Evolutionary conservation across 169 alveolate species (phyloP).

Genomic region (Neospora caninum): DNA sequence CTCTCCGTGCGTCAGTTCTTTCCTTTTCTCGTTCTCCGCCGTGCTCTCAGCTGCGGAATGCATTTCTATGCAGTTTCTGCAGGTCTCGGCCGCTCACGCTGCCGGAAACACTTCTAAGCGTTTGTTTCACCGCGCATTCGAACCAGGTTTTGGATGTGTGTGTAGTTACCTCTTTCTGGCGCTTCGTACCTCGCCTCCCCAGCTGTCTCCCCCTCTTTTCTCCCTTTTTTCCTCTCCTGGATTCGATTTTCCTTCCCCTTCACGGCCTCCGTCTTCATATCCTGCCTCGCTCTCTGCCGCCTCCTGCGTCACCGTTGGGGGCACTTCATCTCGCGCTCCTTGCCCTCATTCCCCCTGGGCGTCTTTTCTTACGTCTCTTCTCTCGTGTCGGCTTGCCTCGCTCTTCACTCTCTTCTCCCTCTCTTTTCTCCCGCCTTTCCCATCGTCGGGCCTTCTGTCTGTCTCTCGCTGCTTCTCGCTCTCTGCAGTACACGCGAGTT

Average conservation of each 20-base stretch:
- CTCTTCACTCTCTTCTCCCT: neutral
- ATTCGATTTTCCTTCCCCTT: neutral
- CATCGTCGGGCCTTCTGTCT: neutral
- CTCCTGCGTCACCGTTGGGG: too few species aligned
- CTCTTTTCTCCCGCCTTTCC: neutral
- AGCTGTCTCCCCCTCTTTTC: neutral
- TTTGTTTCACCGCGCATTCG: too few species aligned
- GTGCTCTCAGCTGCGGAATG: too few species aligned
- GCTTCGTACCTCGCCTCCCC: too few species aligned
- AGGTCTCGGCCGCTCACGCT: too few species aligned
- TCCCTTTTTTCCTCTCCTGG: constrained; percentile 6
- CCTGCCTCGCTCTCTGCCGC: too few species aligned
- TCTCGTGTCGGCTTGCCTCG: neutral
- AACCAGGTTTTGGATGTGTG: too few species aligned
- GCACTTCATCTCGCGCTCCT: neutral
- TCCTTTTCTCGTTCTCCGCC: too few species aligned
- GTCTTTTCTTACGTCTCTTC: neutral
- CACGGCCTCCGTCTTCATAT: neutral
- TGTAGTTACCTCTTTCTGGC: too few species aligned
- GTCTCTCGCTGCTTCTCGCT: neutral
- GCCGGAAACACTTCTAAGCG: too few species aligned
- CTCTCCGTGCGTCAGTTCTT: too few species aligned
- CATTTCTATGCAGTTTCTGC: too few species aligned
- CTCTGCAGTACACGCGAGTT: constrained; percentile 38
- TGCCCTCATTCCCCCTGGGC: constrained; percentile 15